Conservation (phyloP, 768 basidiomycete genomes). For the Myochromella boudieri region DNA sequence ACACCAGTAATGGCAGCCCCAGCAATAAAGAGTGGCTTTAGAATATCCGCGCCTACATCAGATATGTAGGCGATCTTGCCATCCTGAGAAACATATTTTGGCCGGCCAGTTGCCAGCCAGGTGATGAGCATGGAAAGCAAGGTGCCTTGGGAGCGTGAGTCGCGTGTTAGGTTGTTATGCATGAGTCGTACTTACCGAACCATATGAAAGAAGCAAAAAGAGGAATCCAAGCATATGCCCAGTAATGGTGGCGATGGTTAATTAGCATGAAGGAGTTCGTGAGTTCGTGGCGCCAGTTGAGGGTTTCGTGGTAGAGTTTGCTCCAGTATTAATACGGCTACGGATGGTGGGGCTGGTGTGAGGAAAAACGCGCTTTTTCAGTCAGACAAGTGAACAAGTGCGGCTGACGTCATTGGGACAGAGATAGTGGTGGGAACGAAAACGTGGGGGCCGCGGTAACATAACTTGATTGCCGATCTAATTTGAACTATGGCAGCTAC, state of each 20-base stretch:
- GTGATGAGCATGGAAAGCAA: conserved; percentile 70
- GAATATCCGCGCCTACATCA: conserved; percentile 68
- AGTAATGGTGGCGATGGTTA: conserved; percentile 39
- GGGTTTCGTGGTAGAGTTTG: no score
- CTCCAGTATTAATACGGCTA: no score
- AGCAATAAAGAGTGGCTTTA: conserved; percentile 76
- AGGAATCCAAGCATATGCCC: conserved; percentile 68
- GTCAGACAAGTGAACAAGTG: not conserved
- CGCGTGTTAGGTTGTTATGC: not conserved
- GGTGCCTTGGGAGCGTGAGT: conserved; percentile 35
- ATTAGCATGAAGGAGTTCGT: no score
- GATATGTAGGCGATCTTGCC: conserved; percentile 72
- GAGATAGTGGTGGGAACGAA: no score
- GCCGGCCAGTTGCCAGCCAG: conserved; percentile 67
- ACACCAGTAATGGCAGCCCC: conserved; percentile 64
- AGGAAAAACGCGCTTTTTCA: no score
- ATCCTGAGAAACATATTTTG: conserved; percentile 55
- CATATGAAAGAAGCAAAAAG: conserved; percentile 59
- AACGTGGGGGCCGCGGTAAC: no score
- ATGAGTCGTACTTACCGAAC: conserved; percentile 46
- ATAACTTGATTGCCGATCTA: no score
- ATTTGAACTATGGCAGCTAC: no score
- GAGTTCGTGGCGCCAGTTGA: no score
- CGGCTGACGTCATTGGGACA: not conserved
- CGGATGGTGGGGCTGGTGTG: not conserved